Evolutionary conservation across 106 monocot genomes (phyloP).

Genomic region (Alisma plantagoaquatica): DNA sequence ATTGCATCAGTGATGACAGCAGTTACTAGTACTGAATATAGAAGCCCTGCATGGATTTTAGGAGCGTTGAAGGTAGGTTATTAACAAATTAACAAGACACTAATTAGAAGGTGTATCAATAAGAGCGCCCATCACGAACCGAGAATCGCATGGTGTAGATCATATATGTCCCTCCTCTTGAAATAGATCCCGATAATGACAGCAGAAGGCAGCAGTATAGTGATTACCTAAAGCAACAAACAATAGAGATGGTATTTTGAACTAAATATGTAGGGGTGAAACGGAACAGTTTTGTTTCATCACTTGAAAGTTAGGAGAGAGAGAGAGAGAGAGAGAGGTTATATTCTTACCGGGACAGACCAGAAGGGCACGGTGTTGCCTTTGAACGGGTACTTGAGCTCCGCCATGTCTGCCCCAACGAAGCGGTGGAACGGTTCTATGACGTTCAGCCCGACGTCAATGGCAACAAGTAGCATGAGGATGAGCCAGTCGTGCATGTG

Average conservation of each 20-base stretch:
- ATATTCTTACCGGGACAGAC: constrained; percentile 64
- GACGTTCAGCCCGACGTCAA: constrained; percentile 26
- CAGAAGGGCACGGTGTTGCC: constrained; percentile 53
- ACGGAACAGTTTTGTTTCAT: too few relatives aligned
- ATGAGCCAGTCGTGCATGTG: constrained; percentile 54
- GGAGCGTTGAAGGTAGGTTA: too few relatives aligned
- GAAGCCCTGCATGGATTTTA: constrained; percentile 25
- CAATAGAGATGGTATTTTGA: too few relatives aligned
- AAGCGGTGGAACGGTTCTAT: constrained; percentile 60
- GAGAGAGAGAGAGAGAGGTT: not conserved
- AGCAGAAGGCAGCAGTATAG: constrained; percentile 28
- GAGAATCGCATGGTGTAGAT: constrained; percentile 69
- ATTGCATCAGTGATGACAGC: constrained; percentile 60
- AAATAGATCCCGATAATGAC: constrained; percentile 40
- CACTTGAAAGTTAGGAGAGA: too few relatives aligned
- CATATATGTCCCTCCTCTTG: constrained; percentile 55
- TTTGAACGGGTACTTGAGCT: constrained; percentile 55
- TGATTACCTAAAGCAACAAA: constrained; percentile 52
- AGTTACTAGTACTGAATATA: constrained; percentile 61
- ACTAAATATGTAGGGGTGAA: too few relatives aligned
- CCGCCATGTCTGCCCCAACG: constrained; percentile 53
- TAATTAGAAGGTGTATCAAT: too few relatives aligned
- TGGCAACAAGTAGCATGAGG: too few relatives aligned
- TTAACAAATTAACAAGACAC: too few relatives aligned
- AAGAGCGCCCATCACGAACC: too few relatives aligned